phyloP scores from a whole-genome alignment of 75 land plant genomes.

The Isoetes taiwanensis region DNA sequence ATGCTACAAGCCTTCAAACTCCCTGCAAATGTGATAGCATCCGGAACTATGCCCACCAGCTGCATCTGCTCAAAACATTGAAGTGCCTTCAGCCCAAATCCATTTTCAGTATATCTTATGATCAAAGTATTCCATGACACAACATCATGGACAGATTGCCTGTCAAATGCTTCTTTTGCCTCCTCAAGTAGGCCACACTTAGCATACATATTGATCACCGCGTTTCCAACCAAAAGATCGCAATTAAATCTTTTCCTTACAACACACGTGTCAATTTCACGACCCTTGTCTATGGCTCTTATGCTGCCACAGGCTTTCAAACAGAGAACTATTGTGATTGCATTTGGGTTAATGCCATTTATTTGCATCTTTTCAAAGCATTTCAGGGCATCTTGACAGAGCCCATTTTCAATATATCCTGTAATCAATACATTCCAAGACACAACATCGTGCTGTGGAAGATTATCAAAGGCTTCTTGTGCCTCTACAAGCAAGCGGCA shows the following conservation, averaged over 20 bases:
- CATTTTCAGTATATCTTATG: conserved; percentile 20
- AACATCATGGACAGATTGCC: conserved; percentile 3
- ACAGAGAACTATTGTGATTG: conserved; percentile 19
- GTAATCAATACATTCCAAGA: conserved; percentile 16
- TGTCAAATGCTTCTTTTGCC: conserved; percentile 25
- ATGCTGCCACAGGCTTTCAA: conserved; percentile 30
- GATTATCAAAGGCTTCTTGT: conserved; percentile 14
- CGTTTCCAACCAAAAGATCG: conserved; percentile 22
- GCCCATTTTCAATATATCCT: conserved; percentile 24
- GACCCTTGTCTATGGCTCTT: conserved; percentile 21
- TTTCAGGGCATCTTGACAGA: conserved; percentile 17
- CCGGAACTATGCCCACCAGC: conserved; percentile 8
- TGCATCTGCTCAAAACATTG: conserved; percentile 18
- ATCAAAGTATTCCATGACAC: conserved; percentile 35
- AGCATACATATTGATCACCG: conserved; percentile 30
- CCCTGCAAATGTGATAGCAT: conserved; percentile 19
- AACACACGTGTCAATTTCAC: conserved; percentile 24
- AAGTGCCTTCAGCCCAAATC: conserved; percentile 13
- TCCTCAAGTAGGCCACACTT: conserved; percentile 31
- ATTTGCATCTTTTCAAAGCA: conserved; percentile 26
- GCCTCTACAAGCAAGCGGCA: conserved; percentile 17
- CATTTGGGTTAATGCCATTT: conserved; percentile 16
- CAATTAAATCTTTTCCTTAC: conserved; percentile 19
- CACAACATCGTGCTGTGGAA: conserved; percentile 11
- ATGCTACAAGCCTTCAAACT: conserved; percentile 8